Evolutionary conservation across 2,329 filamentous ascomycete genomes (phyloP), one percentile per base, ranked within the genome.

Genomic region (Cercospora nicotianae): DNA sequence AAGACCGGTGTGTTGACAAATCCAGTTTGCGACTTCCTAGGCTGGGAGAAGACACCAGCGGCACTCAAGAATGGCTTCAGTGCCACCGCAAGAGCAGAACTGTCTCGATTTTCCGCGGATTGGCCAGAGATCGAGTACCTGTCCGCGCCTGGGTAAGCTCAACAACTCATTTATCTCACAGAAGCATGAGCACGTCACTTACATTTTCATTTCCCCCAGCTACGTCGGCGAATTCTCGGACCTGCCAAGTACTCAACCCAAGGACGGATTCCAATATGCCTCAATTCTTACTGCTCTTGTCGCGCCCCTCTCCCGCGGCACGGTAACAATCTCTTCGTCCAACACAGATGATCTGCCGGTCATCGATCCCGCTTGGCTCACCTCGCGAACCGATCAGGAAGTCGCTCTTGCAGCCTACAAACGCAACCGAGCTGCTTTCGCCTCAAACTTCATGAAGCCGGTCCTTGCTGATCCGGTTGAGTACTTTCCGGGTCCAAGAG

Each of bases 281-380:
- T 74, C 75, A 2, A 76, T 80, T 16, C 57, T 74, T 0, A 74
- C 68, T 5, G 74, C 73, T 1, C 65, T 81, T 0, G 69, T 77
- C 4, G 72, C 78, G 0, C 77, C 80, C 0, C 65, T 78, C 1
- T 79, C 77, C 1, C 75, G 78, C 1, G 80, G 80, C 3, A 77
- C 69, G 26, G 73, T 82, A n/a, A 77, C 75, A 0, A 75, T 81
- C 26, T n/a, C 66, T 0, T 76, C 72, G 8, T 62, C 74, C 13
- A 71, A 77, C 48, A 76, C 74, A 1, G 20, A 61, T 0, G 74
- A 73, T 20, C 64, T 69, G 0, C 80, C 81, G 0, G 42, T 75
- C 12, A 74, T 82, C 51, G 72, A 80, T 51, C 77, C 79, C 0
- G 74, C 74, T 33, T 81, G 78, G 78, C 72, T 81, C 3, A 77